Evolutionary conservation across 2,329 filamentous ascomycete species (phyloP), one percentile per base, ranked within the genome.

Genomic region (Thielaviopsis musarum): DNA sequence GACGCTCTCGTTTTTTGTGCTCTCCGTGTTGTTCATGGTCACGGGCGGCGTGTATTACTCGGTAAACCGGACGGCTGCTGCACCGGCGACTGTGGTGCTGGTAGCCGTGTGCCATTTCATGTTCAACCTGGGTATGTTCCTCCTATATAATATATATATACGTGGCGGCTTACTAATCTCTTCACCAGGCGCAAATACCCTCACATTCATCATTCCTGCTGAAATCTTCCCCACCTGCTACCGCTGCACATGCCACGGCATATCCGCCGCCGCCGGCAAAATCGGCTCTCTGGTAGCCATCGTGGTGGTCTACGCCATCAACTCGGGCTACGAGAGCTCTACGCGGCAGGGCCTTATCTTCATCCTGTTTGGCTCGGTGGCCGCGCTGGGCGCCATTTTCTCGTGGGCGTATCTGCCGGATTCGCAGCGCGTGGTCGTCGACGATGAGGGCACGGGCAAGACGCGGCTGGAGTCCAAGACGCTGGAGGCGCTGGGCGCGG

Each of bases 191-290:
- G 79, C 80, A 51, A 83, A 83, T 64, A 80, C 78, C 0, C 74
- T 83, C 12, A 84, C 80, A 0, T 83, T 84, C 65, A 78, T 84
- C 58, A 77, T 84, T 17, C 80, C 82, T 1, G 81, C 79, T 51
- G 81, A 85, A 66, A 77, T 82, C 51, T 85, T 85, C 66, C 81
- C 80, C 0, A 84, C 81, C 1, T 75, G 76, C 63, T 84, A 83
- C 64, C 76, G 82, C 49, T 81, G 76, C 56, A 81, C 80, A 0
- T 83, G 79, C 61, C 80, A 83, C 65, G 80, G 80, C 24, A 79
- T 83, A 57, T 80, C 80, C 0, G 80, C 81, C 0, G 80, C 80
- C 0, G 75, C 76, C 0, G 81, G 80, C 12, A 83, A 83, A 65
- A 67, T 80, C 1, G 80, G 79, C 24, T 78, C 77, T 61, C 75